Base-by-base conservation (phyloP, 2,329 filamentous ascomycete genomes). In the Malbranchea zuffiana region DNA sequence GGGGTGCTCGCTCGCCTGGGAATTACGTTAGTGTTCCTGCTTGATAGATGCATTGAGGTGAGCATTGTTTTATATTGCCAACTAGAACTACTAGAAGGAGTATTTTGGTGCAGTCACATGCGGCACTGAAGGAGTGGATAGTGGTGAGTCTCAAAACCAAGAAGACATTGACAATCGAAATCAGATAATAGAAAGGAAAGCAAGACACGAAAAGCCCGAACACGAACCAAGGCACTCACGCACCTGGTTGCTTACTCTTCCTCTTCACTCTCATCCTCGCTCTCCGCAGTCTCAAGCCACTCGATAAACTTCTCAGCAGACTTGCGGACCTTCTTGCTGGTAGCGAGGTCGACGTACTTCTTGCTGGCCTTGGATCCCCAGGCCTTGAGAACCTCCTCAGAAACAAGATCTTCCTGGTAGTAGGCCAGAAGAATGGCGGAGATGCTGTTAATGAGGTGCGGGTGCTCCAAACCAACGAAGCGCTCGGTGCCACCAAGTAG, bases 291-390 rank as follows among this genome's bases (percentile, higher is more conserved):
- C 50, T 84, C 76, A 41, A 96, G 84, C 88, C 87, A 96, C 52
- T 78, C 82, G 55, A 95, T 72, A 74, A 98, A 98, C 47, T 83
- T 80, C 69, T 92, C 82, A 37, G 90, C 86, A 47, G 84, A 82
- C 71, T 92, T 88, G 67, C 87, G 85, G 45, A 96, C 86, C 73
- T 92, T 93, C 72, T 86, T 88, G 67, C 85, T 93, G 44, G 78
- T 87, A 42, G 79, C 59, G 43, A 92, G 64, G 59, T 96, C 88
- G 50, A 92, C 83, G 60, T 96, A 96, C 70, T 95, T 95, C 80
- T 93, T 95, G 75, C 85, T 94, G 42, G 88, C 86, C 72, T 90
- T 94, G 57, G 75, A 73, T 47, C 87, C 88, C 88, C 90, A 98
- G 50, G 80, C 80, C 63, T 80, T 82, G 57, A 93, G 76, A 11